Percentiles rank a stretch among this genome's conserved stretches.
phyloP scores from a whole-genome alignment of 306 rosid genomes.

The Vigna radiata region DNA sequence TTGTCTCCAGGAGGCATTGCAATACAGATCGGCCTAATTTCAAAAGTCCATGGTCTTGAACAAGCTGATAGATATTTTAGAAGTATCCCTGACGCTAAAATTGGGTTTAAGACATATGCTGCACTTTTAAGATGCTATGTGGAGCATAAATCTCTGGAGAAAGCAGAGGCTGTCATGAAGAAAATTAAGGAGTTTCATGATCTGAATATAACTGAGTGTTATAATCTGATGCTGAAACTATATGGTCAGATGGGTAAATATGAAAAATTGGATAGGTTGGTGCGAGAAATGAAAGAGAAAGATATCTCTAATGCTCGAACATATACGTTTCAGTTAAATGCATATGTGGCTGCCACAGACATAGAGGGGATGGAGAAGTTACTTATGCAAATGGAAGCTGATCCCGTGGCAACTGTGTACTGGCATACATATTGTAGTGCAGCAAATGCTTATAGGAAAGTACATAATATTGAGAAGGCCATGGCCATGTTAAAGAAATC shows the following conservation, averaged over 20 bases:
- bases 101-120: slow-evolving; percentile 54
- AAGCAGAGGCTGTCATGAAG: slow-evolving; percentile 66
- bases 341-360: slow-evolving; percentile 49
- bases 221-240: slow-evolving; percentile 65
- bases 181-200: slow-evolving; percentile 54
- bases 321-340: slow-evolving; percentile 57
- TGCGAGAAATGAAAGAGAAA: slow-evolving; percentile 65
- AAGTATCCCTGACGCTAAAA: slow-evolving; percentile 48
- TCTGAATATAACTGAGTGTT: slow-evolving; percentile 41
- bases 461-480: slow-evolving; percentile 55
- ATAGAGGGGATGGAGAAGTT: slow-evolving; percentile 66
- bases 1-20: slow-evolving; percentile 54
- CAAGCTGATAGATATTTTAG: slow-evolving; percentile 65
- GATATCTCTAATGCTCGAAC: slow-evolving; percentile 54
- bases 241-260: slow-evolving; percentile 60
- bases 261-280: slow-evolving; percentile 57
- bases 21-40: slow-evolving; percentile 59
- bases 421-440: slow-evolving; percentile 58
- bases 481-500: slow-evolving; percentile 53
- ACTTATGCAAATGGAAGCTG: slow-evolving; percentile 62
- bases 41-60: slow-evolving; percentile 64
- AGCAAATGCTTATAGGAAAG: slow-evolving; percentile 70
- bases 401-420: slow-evolving; percentile 52
- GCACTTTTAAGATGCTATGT: slow-evolving; percentile 69
- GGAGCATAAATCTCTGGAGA: slow-evolving; percentile 54